Base-by-base conservation (phyloP, 2,329 filamentous ascomycete genomes). In the Acephala macrosclerotiorum region DNA sequence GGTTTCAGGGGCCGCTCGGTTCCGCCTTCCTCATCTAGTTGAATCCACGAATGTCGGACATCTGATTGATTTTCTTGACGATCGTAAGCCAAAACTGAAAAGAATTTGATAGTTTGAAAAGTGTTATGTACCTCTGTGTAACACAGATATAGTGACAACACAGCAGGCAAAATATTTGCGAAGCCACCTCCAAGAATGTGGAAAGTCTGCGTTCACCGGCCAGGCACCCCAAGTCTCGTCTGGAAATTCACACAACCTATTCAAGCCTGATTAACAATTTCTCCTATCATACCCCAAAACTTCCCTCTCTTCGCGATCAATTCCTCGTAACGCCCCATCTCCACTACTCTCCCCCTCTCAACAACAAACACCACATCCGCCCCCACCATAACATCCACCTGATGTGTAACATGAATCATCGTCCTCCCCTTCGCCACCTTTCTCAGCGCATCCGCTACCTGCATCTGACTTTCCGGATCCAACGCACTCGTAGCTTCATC, bases 291-390 rank as follows among this genome's bases (percentile, higher is more conserved):
- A 8, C 35, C 20, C 55, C 29, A 47, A 9, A 26, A 94, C 51
- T 89, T 84, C 5, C 91, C 90, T 71, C 87, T 87, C 74, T 82
- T 84, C 72, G 83, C 85, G 84, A 91, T 87, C 73, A 94, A 76
- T 75, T 93, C 90, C 0, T 80, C 73, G 75, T 97, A 94, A 6
- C 88, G 93, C 12, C 94, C 94, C 71, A 86, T 85, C 81, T 97
- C 94, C 1, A 95, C 91, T 40, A 97, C 87, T 66, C 87, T 85
- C 16, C 94, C 94, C 72, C 91, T 88, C 77, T 97, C 93, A 76
- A 97, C 94, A 20, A 97, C 67, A 51, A 60, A 64, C 16, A 69
- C 62, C 35, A 26, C 25, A 57, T 95, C 89, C 1, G 91, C 90
- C 67, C 93, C 89, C 76, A 91, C 90, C 20, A 94, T 87, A 18